Percentiles rank a stretch among this genome's conserved stretches.
Evolutionary conservation across 208 protist species (phyloP).

Genomic region (Angomonas deanei): DNA sequence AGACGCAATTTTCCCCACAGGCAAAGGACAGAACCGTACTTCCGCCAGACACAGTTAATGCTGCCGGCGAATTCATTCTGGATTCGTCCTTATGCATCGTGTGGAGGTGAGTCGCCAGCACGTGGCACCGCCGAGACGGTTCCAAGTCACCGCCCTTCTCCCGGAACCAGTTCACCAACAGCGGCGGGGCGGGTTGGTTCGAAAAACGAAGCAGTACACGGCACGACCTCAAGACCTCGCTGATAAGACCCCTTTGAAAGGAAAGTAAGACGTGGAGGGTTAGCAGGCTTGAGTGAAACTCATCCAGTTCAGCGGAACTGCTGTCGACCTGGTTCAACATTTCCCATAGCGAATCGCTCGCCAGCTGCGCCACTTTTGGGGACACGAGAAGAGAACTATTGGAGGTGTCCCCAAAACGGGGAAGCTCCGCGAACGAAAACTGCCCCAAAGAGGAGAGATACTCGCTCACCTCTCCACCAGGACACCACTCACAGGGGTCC

Average conservation of each 20-base stretch:
- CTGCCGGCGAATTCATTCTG: too few species aligned
- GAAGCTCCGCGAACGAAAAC: constrained; percentile 57
- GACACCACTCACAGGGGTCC: constrained; percentile 13
- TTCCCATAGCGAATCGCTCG: not conserved
- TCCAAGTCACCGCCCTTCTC: constrained; percentile 28
- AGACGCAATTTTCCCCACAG: constrained; percentile 46
- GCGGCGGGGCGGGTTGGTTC: constrained; percentile 17
- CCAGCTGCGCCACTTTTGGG: constrained; percentile 43
- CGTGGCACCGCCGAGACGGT: constrained; percentile 13
- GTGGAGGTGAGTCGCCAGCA: too few species aligned
- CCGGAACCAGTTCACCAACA: constrained; percentile 45
- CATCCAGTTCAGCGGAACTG: not conserved
- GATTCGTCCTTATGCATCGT: too few species aligned
- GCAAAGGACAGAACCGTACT: constrained; percentile 57
- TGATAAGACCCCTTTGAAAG: constrained; percentile 67
- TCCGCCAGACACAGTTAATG: too few species aligned
- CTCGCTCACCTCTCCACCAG: constrained; percentile 61
- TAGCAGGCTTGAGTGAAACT: constrained; percentile 17
- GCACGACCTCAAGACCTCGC: constrained; percentile 56
- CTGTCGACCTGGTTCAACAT: not conserved
- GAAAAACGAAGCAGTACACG: constrained; percentile 59
- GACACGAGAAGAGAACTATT: not conserved
- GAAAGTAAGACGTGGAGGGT: constrained; percentile 68
- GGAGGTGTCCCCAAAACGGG: not conserved
- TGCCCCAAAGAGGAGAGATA: constrained; percentile 63